phyloP scores from a whole-genome alignment of 805 yeast genomes.

The Saccharomycopsis selenospora region DNA sequence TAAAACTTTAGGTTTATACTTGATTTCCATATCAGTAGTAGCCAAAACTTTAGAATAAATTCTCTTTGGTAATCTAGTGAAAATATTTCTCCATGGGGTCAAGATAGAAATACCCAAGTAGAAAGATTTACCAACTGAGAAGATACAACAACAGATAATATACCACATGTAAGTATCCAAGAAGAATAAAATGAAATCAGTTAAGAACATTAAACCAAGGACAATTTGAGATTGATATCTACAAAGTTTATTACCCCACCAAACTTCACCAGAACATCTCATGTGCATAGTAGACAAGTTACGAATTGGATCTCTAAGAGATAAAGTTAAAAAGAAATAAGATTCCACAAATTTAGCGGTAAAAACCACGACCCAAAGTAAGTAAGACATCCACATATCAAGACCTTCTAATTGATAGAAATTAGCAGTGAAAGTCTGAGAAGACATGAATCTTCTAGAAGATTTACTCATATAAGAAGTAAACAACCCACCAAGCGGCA shows the following conservation, averaged over 20 bases:
- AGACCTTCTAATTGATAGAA: conserved; percentile 74
- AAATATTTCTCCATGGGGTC: conserved; percentile 99
- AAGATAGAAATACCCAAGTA: conserved; percentile 97
- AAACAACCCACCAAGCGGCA: conserved; percentile 96
- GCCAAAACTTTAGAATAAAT: conserved; percentile 96
- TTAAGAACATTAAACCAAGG: conserved; percentile 85
- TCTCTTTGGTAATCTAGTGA: conserved; percentile 97
- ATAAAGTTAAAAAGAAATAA: conserved; percentile 81
- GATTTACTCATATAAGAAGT: conserved; percentile 84
- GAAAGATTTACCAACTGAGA: conserved; percentile 96
- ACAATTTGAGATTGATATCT: conserved; percentile 81
- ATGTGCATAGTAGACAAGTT: conserved; percentile 72
- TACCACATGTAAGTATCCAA: conserved; percentile 99
- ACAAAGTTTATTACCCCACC: conserved; percentile 68
- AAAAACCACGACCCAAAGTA: conserved; percentile 85
- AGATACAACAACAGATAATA: conserved; percentile 87
- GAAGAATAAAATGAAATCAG: conserved; percentile 93
- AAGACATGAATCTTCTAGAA: conserved; percentile 82
- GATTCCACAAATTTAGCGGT: conserved; percentile 87
- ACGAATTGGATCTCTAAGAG: conserved; percentile 92
- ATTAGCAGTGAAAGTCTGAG: conserved; percentile 93
- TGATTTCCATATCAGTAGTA: conserved; percentile 98
- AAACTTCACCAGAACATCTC: conserved; percentile 94
- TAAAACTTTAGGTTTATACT: conserved; percentile 96
- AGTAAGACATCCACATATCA: conserved; percentile 94